Conservation (phyloP, 345 rosid genomes). For the Populus simonii region DNA sequence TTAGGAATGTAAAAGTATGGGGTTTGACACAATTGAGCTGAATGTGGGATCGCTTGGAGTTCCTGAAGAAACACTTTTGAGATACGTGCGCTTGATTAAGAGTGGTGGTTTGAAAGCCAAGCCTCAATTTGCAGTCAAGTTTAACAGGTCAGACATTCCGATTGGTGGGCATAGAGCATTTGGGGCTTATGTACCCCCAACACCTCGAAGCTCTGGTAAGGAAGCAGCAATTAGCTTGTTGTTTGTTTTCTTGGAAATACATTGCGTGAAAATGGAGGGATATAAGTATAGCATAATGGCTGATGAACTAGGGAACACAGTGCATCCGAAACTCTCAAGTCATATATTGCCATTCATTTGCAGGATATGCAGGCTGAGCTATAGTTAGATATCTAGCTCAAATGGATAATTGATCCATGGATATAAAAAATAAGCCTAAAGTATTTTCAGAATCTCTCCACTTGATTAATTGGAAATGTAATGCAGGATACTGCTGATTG, state of each 20-base stretch:
- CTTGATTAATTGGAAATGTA: not conserved
- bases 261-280: not conserved
- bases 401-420: not conserved
- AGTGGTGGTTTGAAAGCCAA: constrained; percentile 75
- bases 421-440: not conserved
- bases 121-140: constrained; percentile 71
- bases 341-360: not conserved
- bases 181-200: constrained; percentile 72
- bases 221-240: not conserved
- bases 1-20: constrained; percentile 84
- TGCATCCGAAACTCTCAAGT: not conserved
- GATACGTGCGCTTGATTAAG: constrained; percentile 82
- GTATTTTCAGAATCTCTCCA: not conserved
- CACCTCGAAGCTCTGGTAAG: constrained; percentile 70
- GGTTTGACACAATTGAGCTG: constrained; percentile 82
- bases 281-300: not conserved
- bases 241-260: not conserved
- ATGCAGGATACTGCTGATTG: not conserved
- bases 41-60: constrained; percentile 72
- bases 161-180: constrained; percentile 52
- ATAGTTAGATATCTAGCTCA: not conserved
- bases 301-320: not conserved
- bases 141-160: constrained; percentile 77
- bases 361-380: not conserved
- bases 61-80: constrained; percentile 79